These are phyloP conservation scores for Aspergillus funiculosus DNA, from an alignment of 495 filamentous ascomycete genomes.

Conservation along the genomic window DNA sequence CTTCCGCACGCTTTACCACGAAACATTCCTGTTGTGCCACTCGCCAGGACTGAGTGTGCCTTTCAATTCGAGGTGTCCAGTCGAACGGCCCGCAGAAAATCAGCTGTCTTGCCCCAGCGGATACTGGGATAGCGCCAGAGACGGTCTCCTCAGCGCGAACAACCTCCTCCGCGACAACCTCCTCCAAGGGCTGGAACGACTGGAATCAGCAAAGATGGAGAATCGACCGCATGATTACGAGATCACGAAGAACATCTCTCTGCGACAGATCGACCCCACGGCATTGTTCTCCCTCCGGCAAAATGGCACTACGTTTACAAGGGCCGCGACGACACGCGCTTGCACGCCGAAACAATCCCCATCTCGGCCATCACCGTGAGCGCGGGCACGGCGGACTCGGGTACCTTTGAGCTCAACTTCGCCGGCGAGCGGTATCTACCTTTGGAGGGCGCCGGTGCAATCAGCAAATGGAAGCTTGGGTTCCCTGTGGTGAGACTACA, in stretches of 20 bases:
- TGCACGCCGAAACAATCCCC: background rate
- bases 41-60: slow-evolving; percentile 16
- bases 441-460: background rate
- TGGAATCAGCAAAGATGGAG: slow-evolving; percentile 23
- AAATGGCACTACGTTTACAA: background rate
- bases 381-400: background rate
- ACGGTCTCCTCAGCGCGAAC: slow-evolving; percentile 30
- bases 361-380: background rate
- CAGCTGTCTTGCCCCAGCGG: background rate
- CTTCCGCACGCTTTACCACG: slow-evolving; percentile 10
- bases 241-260: slow-evolving; percentile 29
- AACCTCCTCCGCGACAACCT: slow-evolving; percentile 13
- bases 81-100: background rate
- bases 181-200: too few species aligned
- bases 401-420: background rate
- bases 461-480: background rate
- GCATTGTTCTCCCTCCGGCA: slow-evolving; percentile 23
- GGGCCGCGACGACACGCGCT: background rate
- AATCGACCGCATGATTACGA: slow-evolving; percentile 28
- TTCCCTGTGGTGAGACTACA: background rate
- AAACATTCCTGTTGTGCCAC: slow-evolving; percentile 18
- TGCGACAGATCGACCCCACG: slow-evolving; percentile 24
- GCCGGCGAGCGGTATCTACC: background rate
- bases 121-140: slow-evolving; percentile 22
- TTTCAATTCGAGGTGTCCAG: slow-evolving; percentile 25